Base-by-base conservation (phyloP, 1,284 basidiomycete species). In the Sanghuangporus weigelae region DNA sequence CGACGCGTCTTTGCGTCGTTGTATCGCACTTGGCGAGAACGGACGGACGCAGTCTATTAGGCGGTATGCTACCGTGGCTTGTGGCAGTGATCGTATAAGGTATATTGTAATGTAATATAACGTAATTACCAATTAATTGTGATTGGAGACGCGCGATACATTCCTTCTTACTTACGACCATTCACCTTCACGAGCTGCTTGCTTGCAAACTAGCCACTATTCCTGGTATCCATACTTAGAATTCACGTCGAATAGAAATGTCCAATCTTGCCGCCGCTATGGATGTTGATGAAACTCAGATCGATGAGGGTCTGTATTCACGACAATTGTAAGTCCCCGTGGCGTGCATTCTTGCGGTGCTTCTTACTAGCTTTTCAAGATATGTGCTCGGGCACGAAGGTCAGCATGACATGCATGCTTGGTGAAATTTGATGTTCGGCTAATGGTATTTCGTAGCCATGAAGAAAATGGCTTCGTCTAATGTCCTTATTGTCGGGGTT, bases 401-500 rank as follows among this genome's bases (percentile, higher is more conserved):
- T 94, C 72, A 69, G 77, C 38, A 62, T 23, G 2, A 10, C 10
- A 3, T 63, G 54, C 62, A 51, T 23, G 65, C 8, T 4, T 63
- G 36, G 19, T 60, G 44, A 46, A 3, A 19, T 50, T 21, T 26
- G 2, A 67, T 35, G 69, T 36, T 40, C 19, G 50, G 53, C 39
- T 67, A 46, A 68, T 61, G 35, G 19, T 39, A n/a, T 31, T 40
- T 57, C 31, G 51, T 72, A 95, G 96, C 96, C 53, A 99, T 99
- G 97, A 98, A 98, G 83, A 92, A 90, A 73, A 99, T 99, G 97
- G 96, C 97, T 7, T 83, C 85, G 35, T 98, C 96, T 62, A 97
- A 98, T 74, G 92, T 99, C 55, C 86, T 99, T 67, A 88, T 99
- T 69, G 90, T 98, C 51, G 97, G 97, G 38, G 78, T 96, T 74